phyloP scores from a whole-genome alignment of 2,329 filamentous ascomycete species.

The Leptodontidium sp. region DNA sequence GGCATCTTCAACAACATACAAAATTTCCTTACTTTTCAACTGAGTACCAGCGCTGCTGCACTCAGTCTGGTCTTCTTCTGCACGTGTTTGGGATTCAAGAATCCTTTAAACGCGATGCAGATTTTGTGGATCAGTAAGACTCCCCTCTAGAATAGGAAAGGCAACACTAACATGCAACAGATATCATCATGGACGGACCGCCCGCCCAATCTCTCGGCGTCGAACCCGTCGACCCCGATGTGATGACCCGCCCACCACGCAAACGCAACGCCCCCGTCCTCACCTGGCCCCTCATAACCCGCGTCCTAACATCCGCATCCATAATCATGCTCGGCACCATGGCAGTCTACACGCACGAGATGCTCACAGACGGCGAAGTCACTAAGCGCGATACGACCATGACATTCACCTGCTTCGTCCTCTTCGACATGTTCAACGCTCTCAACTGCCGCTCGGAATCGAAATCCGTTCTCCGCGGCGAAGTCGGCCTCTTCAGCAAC shows the following conservation, averaged over 20 bases:
- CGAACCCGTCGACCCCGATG: slow-evolving; percentile 90
- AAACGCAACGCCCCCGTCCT: slow-evolving; percentile 88
- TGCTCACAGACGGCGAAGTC: slow-evolving; percentile 82
- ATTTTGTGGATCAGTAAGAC: slow-evolving; percentile 98
- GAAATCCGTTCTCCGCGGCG: slow-evolving; percentile 87
- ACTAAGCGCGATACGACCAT: slow-evolving; percentile 97
- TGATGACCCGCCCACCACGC: slow-evolving; percentile 91
- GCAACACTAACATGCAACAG: slow-evolving; percentile 55
- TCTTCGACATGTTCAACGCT: slow-evolving; percentile 99
- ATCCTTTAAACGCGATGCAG: slow-evolving; percentile 98
- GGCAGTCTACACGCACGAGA: slow-evolving; percentile 89
- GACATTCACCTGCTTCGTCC: slow-evolving; percentile 98
- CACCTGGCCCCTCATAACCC: slow-evolving; percentile 81
- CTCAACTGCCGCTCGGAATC: slow-evolving; percentile 89
- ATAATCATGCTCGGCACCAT: slow-evolving; percentile 96
- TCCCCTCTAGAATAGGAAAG: neutral
- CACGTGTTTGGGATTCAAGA: slow-evolving; percentile 91
- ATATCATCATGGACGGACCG: slow-evolving; percentile 99
- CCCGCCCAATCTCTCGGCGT: slow-evolving; percentile 97
- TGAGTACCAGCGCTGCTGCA: slow-evolving; percentile 95
- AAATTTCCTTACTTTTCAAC: slow-evolving; percentile 98
- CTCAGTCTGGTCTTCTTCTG: slow-evolving; percentile 91
- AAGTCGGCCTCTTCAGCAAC: slow-evolving; percentile 84
- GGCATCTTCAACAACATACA: slow-evolving; percentile 99
- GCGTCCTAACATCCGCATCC: slow-evolving; percentile 85